Evolutionary conservation across 2,329 filamentous ascomycete genomes (phyloP).

Genomic region (Incumbomyces lentus): DNA sequence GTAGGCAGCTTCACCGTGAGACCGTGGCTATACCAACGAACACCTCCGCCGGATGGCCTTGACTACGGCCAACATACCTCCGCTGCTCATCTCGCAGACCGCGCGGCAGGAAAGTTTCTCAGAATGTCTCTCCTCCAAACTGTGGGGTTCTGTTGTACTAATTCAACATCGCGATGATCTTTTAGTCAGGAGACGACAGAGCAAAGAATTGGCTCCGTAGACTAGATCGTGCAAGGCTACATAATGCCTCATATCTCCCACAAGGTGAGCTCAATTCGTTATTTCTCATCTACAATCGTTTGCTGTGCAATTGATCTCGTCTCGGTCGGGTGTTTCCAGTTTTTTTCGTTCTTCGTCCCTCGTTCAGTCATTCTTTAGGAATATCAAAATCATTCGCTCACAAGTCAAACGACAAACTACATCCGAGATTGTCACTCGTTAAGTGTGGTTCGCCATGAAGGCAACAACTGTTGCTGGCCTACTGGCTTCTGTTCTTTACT

Average conservation of each 20-base stretch:
- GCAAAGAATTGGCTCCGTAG: not conserved
- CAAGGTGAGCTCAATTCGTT: not conserved
- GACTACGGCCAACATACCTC: not conserved
- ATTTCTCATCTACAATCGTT: conserved; percentile 4
- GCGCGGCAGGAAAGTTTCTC: conserved; percentile 4
- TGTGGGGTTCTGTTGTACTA: too few relatives aligned
- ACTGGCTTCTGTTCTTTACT: conserved; percentile 36
- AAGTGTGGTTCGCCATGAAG: conserved; percentile 16
- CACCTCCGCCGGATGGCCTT: not conserved
- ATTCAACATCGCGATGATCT: too few relatives aligned
- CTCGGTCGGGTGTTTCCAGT: not conserved
- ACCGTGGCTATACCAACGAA: not conserved
- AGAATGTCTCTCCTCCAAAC: conserved; percentile 1
- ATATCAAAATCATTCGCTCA: conserved; percentile 2
- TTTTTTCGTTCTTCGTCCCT: conserved; percentile 1
- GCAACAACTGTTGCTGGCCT: conserved; percentile 24
- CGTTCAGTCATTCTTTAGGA: conserved; percentile 1
- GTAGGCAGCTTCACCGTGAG: not conserved
- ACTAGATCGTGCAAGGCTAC: conserved; percentile 1
- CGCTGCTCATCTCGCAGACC: conserved; percentile 3
- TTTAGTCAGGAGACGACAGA: too few relatives aligned
- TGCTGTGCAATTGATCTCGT: conserved; percentile 1
- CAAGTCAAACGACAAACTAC: not conserved
- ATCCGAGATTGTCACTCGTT: conserved; percentile 1
- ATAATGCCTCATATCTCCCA: conserved; percentile 1